phyloP scores from a whole-genome alignment of 768 basidiomycete species.

The Leccinellum rugosiceps region DNA sequence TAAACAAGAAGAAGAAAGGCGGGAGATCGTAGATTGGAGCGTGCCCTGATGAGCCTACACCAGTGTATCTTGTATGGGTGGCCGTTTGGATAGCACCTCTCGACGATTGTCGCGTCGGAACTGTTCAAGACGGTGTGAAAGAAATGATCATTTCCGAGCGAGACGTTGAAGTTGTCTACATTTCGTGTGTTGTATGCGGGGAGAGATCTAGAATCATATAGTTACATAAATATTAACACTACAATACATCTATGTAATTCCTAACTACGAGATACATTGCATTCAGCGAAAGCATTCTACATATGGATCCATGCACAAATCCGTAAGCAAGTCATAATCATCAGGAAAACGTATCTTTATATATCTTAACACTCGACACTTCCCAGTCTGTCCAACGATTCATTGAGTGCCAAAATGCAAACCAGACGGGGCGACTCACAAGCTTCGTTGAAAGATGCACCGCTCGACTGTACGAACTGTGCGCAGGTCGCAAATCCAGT shows the following conservation, averaged over 20 bases:
- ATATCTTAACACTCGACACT: constrained; percentile 71
- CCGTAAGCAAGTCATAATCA: constrained; percentile 3
- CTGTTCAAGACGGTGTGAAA: not conserved
- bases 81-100: constrained; percentile 24
- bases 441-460: constrained; percentile 68
- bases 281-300: constrained; percentile 11
- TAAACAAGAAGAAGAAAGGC: constrained; percentile 94
- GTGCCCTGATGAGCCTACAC: not conserved
- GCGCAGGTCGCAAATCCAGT: constrained; percentile 83
- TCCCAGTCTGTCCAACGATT: constrained; percentile 64
- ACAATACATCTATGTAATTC: constrained; percentile 16
- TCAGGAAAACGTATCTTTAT: constrained; percentile 41
- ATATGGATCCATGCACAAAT: constrained; percentile 3
- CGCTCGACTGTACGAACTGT: constrained; percentile 70
- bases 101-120: not conserved
- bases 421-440: constrained; percentile 50
- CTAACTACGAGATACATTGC: constrained; percentile 19
- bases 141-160: not conserved
- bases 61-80: constrained; percentile 15
- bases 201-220: not conserved
- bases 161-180: not conserved
- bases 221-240: constrained; percentile 12
- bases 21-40: constrained; percentile 43
- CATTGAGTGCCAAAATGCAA: constrained; percentile 4
- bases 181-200: not conserved